Evolutionary conservation across 768 basidiomycete genomes (phyloP).

Genomic region (Zangia roseola): DNA sequence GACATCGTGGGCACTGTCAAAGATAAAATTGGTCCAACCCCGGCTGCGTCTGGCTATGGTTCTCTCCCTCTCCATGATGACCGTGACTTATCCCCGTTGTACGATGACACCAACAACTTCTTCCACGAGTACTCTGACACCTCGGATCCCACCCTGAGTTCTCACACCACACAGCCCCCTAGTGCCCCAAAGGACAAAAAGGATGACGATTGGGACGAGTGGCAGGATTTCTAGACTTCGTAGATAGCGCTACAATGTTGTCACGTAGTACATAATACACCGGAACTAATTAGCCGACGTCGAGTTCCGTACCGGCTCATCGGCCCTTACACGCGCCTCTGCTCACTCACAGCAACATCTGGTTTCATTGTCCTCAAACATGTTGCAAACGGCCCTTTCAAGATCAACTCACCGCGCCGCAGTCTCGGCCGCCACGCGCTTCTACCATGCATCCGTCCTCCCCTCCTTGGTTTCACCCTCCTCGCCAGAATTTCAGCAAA

Average conservation of each 20-base stretch:
- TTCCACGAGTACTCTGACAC: slow-evolving; percentile 38
- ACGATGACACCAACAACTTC: slow-evolving; percentile 66
- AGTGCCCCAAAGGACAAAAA: slow-evolving; percentile 28
- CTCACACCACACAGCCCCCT: slow-evolving; percentile 7
- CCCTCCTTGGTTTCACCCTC: slow-evolving; percentile 68
- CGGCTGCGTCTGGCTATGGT: slow-evolving; percentile 51
- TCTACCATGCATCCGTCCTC: slow-evolving; percentile 71
- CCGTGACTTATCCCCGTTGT: slow-evolving; percentile 59
- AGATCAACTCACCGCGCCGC: slow-evolving; percentile 8
- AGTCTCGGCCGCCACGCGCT: slow-evolving; percentile 21
- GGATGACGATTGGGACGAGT: slow-evolving; percentile 70
- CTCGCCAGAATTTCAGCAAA: slow-evolving; percentile 70
- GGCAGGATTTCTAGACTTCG: slow-evolving; percentile 69
- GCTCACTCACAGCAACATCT: too few relatives aligned
- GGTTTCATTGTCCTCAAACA: slow-evolving; percentile 7
- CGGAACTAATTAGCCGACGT: slow-evolving; percentile 9
- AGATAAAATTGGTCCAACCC: slow-evolving; percentile 55
- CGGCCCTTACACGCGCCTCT: too few relatives aligned
- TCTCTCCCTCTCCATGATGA: slow-evolving; percentile 45
- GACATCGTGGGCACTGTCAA: slow-evolving; percentile 65
- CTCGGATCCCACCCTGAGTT: slow-evolving; percentile 13
- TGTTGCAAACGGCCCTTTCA: slow-evolving; percentile 19
- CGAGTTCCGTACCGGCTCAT: slow-evolving; percentile 22
- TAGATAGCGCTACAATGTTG: background rate
- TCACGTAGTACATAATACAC: too few relatives aligned